A percentile compares a stretch with the other conserved stretches of the same genome.
Conservation (phyloP, 1,284 basidiomycete genomes). For the Anthracocystis walkeri region DNA sequence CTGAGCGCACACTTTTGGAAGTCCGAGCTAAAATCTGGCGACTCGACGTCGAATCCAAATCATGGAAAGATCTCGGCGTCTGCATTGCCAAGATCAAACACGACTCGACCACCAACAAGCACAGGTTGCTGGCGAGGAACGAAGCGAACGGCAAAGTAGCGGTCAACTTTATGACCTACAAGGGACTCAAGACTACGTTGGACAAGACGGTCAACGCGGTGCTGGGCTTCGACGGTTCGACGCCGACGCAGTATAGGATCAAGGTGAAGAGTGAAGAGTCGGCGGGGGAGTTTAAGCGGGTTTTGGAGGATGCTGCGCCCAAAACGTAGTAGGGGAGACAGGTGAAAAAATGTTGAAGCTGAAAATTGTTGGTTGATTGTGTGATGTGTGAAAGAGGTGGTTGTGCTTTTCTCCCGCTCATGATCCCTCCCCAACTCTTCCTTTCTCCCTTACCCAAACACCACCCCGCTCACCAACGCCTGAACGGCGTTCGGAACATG, state of each 20-base stretch:
- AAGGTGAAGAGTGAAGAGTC: conserved; percentile 61
- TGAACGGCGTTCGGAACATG: not conserved
- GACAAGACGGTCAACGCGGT: conserved; percentile 57
- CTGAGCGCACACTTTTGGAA: conserved; percentile 50
- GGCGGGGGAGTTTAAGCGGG: conserved; percentile 52
- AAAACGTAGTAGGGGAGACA: not conserved
- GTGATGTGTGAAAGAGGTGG: conserved; percentile 12
- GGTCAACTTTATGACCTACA: conserved; percentile 60
- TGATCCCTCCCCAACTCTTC: conserved; percentile 2
- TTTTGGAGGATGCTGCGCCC: conserved; percentile 32
- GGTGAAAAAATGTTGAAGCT: not conserved
- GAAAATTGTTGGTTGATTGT: conserved; percentile 4
- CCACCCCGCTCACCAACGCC: not conserved
- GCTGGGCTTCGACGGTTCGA: conserved; percentile 56
- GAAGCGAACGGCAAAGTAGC: conserved; percentile 63
- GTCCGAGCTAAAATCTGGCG: conserved; percentile 64
- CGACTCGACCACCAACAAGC: conserved; percentile 39
- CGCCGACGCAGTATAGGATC: conserved; percentile 56
- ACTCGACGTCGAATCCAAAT: conserved; percentile 41
- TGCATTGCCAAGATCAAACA: conserved; percentile 61
- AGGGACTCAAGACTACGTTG: conserved; percentile 42
- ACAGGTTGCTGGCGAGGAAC: conserved; percentile 59
- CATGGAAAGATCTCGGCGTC: conserved; percentile 63
- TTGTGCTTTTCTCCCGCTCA: not conserved
- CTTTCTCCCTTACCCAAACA: not conserved